Evolutionary conservation across 2,329 filamentous ascomycete species (phyloP).

Genomic region (Curvularia eragrostidis): DNA sequence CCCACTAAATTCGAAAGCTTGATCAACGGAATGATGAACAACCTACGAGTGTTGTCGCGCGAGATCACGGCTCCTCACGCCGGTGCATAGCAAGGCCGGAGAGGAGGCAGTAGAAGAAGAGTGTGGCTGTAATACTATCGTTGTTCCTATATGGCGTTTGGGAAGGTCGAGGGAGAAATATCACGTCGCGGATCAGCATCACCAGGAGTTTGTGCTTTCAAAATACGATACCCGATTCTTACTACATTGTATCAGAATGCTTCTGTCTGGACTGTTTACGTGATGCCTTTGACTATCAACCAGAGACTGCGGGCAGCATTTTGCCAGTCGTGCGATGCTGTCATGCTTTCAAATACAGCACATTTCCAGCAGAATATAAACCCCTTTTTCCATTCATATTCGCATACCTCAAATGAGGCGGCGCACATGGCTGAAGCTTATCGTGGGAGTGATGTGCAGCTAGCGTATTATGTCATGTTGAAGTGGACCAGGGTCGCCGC

Average conservation of each 20-base stretch:
- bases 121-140: slow-evolving; percentile 20
- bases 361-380: neutral
- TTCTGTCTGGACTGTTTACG: neutral
- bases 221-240: slow-evolving; percentile 44
- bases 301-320: neutral
- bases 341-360: neutral
- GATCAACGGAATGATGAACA: slow-evolving; percentile 77
- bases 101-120: too few relatives aligned
- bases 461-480: slow-evolving; percentile 29
- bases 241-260: slow-evolving; percentile 9
- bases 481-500: slow-evolving; percentile 26
- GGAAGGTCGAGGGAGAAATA: neutral
- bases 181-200: slow-evolving; percentile 14
- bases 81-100: slow-evolving; percentile 2
- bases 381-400: neutral
- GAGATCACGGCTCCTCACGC: slow-evolving; percentile 36
- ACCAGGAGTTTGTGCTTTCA: slow-evolving; percentile 34
- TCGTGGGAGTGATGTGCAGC: slow-evolving; percentile 18
- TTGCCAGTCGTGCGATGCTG: neutral
- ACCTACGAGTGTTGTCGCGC: slow-evolving; percentile 54
- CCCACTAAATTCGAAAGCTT: slow-evolving; percentile 62
- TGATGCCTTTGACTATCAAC: slow-evolving; percentile 4
- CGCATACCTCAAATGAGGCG: slow-evolving; percentile 5
- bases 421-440: slow-evolving; percentile 11
- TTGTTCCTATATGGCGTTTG: slow-evolving; percentile 9